Evolutionary conservation across 1,139 yeast genomes (phyloP).

Genomic region (Trichomonascaceae sp.): DNA sequence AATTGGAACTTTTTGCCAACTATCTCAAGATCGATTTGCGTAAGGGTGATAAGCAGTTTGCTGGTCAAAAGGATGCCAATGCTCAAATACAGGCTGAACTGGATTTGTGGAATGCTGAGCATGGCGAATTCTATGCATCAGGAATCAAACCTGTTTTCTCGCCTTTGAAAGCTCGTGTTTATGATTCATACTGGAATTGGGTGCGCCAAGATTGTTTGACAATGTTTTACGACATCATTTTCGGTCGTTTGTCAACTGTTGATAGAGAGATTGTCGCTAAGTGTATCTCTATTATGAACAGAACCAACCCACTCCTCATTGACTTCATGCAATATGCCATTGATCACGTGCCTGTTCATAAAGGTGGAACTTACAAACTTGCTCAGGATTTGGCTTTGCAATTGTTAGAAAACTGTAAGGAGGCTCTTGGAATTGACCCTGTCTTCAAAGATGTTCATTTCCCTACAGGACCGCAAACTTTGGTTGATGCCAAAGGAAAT

Average conservation of each 20-base stretch:
- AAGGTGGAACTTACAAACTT: constrained; percentile 82
- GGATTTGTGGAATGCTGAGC: constrained; percentile 89
- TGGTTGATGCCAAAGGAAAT: constrained; percentile 82
- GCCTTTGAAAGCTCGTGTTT: constrained; percentile 86
- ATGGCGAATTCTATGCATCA: constrained; percentile 89
- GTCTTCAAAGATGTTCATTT: constrained; percentile 91
- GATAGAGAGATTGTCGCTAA: constrained; percentile 95
- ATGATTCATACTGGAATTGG: constrained; percentile 99
- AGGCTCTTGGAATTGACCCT: constrained; percentile 73
- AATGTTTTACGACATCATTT: constrained; percentile 91
- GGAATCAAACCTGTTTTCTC: constrained; percentile 91
- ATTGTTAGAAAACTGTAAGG: constrained; percentile 91
- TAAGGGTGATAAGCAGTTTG: constrained; percentile 79
- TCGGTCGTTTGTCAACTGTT: constrained; percentile 82
- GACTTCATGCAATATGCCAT: constrained; percentile 97
- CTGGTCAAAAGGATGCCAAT: constrained; percentile 85
- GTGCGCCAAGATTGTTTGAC: constrained; percentile 95
- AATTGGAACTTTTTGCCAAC: constrained; percentile 89
- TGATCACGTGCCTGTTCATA: constrained; percentile 82
- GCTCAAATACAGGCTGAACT: constrained; percentile 78
- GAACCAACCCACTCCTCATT: constrained; percentile 88
- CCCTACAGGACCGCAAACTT: constrained; percentile 93
- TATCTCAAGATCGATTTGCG: constrained; percentile 89
- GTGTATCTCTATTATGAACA: constrained; percentile 96
- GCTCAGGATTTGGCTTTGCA: constrained; percentile 89